Evolutionary conservation across 768 basidiomycete species (phyloP), one percentile per base, ranked within the genome.

Genomic region (Mycena rosella): DNA sequence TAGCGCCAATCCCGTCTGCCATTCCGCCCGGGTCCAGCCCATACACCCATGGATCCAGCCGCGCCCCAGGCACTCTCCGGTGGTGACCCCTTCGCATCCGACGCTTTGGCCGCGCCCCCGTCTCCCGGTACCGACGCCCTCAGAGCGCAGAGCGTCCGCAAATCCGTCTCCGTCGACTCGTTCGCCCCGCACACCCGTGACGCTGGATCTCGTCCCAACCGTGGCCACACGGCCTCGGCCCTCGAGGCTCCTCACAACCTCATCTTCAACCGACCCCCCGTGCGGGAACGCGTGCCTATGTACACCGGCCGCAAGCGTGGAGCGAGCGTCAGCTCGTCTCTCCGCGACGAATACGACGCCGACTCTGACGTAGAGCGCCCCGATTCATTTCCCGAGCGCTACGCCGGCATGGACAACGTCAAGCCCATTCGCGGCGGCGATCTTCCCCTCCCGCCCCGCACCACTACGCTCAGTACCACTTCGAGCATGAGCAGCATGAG

Each of bases 161-260:
- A 93, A 80, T 91, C 92, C 30, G 78, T 91, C 66, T 94, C 93
- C 24, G 91, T 89, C 66, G 93, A 94, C 77, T 94, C 93, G 13
- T 90, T 94, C 76, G 84, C 61, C 8, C 65, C 87, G 54, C 81
- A 80, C 38, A 81, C 82, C 78, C 79, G 71, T 81, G 80, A 60
- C 70, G 81, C 76, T 54, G 65, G 77, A 30, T 70, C 78, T 45
- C 80, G 83, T 4, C 78, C 81, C 20, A 80, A 78, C 74, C 78
- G 84, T 73, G 79, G 75, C 67, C 76, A 77, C 63, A 76, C 81
- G 29, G 78, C 78, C 49, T 69, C 81, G 22, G 69, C 79, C n/a
- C 60, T 79, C 9, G 80, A 83, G 56, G 72, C 78, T 22, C 76
- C 81, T 63, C 78, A 65, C 38, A 76, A 65, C 62, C 76, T 72